Evolutionary conservation across 371 early-diverging fungal species (phyloP), one percentile per base, ranked within the genome.

Genomic region (Mucor circinelloides): DNA sequence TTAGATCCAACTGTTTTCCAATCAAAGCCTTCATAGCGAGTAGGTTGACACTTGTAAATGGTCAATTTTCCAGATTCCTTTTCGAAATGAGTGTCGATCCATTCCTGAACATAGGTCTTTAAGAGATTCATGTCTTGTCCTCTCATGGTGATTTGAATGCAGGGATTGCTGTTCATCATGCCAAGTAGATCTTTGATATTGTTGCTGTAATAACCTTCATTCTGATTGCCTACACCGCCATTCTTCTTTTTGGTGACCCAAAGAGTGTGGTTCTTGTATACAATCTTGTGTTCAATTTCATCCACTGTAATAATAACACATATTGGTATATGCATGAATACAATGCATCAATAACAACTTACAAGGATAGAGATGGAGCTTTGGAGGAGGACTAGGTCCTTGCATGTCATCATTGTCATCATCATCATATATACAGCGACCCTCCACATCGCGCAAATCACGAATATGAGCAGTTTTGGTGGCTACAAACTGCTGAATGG

Each of bases 51-150:
- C 40, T 78, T 71, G 36, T 74, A 71, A 13, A 81, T 73, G 23
- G 72, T 68, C 23, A 78, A 50, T 68, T 70, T 79, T 17, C 75
- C 79, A 27, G 56, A 44, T 28, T 70, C 67, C 55, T 72, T 72
- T 67, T 71, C 66, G 36, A 68, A 71, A 48, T 76, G 66, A 2
- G 36, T 30, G 55, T 78, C 68, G 9, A 78, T 68, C 81, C 81
- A 81, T 71, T 78, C 81, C 68, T 81, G 78, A 23, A 81, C 60
- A 38, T 73, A 69, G 0, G 52, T 7, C 42, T 72, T 66, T 2
- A 81, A 36, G 5, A 68, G 15, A 0, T 52, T 48, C 34, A 78
- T 60, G 8, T 70, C 64, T 59, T 64, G 67, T 6, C 68, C 70
- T 30, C 68, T 60, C 73, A 78, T 78, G 15, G 68, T 76, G 34